A percentile compares a stretch with the other conserved stretches of the same genome.
Evolutionary conservation across 2,329 filamentous ascomycete genomes (phyloP).

Genomic region (Penicillium oxalicum): DNA sequence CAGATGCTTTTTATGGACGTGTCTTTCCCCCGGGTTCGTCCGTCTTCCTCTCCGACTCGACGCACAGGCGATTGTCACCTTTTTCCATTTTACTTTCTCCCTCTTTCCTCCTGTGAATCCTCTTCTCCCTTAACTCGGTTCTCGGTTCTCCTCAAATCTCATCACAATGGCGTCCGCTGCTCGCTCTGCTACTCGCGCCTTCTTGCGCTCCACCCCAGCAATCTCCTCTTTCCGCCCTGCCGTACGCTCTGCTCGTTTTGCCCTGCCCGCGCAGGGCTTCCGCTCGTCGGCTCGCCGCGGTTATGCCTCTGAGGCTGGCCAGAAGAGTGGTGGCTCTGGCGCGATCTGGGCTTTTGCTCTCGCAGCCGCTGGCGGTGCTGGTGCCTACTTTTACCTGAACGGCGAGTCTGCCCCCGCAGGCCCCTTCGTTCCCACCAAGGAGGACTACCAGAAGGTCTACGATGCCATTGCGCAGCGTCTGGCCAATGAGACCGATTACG

Average conservation of each 20-base stretch:
- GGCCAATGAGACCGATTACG: slow-evolving; percentile 88
- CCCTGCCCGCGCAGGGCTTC: slow-evolving; percentile 58
- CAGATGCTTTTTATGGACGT: no score
- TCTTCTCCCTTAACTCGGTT: slow-evolving; percentile 1
- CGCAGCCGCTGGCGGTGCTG: slow-evolving; percentile 56
- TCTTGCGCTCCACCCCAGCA: slow-evolving; percentile 37
- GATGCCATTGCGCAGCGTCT: slow-evolving; percentile 72
- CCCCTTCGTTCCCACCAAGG: slow-evolving; percentile 66
- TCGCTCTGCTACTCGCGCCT: slow-evolving; percentile 38
- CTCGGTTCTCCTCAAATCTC: not conserved
- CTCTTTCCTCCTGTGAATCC: slow-evolving; percentile 1
- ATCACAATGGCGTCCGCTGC: slow-evolving; percentile 39
- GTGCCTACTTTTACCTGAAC: slow-evolving; percentile 59
- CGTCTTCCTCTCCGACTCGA: not conserved
- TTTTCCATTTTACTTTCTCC: slow-evolving; percentile 5
- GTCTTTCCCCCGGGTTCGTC: not conserved
- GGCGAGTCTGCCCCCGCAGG: slow-evolving; percentile 46
- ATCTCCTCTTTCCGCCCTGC: slow-evolving; percentile 38
- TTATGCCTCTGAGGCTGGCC: slow-evolving; percentile 65
- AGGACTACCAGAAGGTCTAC: slow-evolving; percentile 95
- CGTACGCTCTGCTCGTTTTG: slow-evolving; percentile 54
- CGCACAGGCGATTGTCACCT: slow-evolving; percentile 3
- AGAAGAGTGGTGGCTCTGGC: slow-evolving; percentile 44
- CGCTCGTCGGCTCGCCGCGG: slow-evolving; percentile 69
- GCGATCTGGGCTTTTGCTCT: slow-evolving; percentile 56